A percentile compares a stretch with the other conserved stretches of the same genome.
Conservation (phyloP, 306 rosid species). For the Pachyrhizus erosus region DNA sequence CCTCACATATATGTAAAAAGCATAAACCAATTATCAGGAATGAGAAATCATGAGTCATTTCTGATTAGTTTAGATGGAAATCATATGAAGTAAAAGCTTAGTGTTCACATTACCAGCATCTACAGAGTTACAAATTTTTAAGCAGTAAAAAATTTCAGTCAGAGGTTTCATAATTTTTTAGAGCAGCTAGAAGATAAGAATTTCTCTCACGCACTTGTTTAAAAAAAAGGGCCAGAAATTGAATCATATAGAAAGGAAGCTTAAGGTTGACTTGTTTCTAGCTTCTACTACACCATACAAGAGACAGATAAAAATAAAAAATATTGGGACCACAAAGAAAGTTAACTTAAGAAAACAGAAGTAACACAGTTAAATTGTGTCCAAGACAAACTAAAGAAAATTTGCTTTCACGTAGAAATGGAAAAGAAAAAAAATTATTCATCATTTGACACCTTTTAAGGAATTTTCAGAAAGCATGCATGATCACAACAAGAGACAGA, state of each 20-base stretch:
- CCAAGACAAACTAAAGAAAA: background rate
- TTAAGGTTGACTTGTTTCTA: background rate
- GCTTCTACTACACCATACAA: background rate
- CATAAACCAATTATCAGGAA: background rate
- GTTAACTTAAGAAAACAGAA: background rate
- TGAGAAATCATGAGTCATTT: background rate
- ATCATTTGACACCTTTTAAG: background rate
- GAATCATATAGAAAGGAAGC: background rate
- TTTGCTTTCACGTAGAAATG: background rate
- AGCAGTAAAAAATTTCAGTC: background rate
- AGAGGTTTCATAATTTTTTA: background rate
- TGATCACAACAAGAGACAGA: background rate
- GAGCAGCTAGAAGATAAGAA: background rate
- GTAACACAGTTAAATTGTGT: constrained; percentile 9
- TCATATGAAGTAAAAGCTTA: background rate
- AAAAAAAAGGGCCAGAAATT: background rate
- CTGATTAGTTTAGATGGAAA: background rate
- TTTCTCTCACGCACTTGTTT: too few species aligned
- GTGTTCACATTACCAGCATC: background rate
- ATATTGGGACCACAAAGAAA: background rate
- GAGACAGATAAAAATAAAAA: background rate
- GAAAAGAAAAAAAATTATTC: background rate
- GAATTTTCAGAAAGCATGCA: background rate
- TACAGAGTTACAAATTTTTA: background rate
- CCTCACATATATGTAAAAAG: background rate